phyloP scores from a whole-genome alignment of 2,329 filamentous ascomycete species.

The Ceratocystis variospora region DNA sequence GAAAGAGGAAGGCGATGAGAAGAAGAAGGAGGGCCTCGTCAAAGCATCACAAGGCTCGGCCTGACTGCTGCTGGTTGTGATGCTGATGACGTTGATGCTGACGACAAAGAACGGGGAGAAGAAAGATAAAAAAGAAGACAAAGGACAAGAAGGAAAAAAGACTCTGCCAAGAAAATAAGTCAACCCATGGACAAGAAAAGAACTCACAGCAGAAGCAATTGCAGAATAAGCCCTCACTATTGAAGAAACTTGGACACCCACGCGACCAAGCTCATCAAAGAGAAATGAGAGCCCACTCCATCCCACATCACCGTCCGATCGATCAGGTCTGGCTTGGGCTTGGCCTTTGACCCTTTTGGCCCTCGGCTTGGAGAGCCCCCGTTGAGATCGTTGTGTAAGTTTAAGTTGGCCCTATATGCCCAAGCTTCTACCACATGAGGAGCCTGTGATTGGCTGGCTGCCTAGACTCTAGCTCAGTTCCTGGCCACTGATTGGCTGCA shows the following conservation, averaged over 20 bases:
- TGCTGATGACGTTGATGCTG: background rate
- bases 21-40: background rate
- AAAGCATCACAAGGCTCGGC: background rate
- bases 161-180: background rate
- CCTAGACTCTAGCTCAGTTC: background rate
- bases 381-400: background rate
- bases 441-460: background rate
- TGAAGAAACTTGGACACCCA: background rate
- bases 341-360: background rate
- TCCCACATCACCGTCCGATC: background rate
- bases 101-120: background rate
- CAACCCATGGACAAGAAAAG: background rate
- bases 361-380: background rate
- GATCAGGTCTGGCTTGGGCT: background rate
- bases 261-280: background rate
- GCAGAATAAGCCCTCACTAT: background rate
- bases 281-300: background rate
- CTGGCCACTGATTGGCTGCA: background rate
- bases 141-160: constrained; percentile 10
- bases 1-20: background rate
- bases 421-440: background rate
- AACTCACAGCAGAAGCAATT: background rate
- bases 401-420: background rate
- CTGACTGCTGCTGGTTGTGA: background rate
- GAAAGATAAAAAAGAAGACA: background rate